Percentiles rank a stretch among this genome's conserved stretches.
Conservation (phyloP, 2,329 filamentous ascomycete genomes). For the Diaporthe citriasiana region DNA sequence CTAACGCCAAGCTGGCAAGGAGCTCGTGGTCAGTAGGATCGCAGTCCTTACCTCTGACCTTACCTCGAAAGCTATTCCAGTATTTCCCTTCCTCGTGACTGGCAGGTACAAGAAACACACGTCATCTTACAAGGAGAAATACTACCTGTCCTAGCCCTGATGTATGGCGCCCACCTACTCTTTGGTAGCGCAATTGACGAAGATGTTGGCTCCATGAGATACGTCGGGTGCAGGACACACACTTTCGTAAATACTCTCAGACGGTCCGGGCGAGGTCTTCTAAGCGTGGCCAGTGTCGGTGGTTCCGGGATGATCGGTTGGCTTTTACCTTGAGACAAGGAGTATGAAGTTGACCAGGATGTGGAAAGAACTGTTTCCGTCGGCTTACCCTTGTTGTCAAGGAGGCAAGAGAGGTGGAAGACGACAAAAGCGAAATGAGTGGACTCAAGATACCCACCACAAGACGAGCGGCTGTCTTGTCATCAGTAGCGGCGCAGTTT, state of each 20-base stretch:
- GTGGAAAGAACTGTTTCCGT: conserved; percentile 31
- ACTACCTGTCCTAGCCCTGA: conserved; percentile 42
- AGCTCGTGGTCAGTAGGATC: conserved; percentile 47
- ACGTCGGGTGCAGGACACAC: not conserved
- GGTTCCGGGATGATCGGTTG: conserved; percentile 16
- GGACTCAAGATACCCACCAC: conserved; percentile 62
- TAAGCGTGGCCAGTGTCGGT: not conserved
- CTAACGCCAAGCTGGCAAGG: conserved; percentile 31
- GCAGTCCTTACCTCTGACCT: conserved; percentile 51
- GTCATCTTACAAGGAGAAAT: conserved; percentile 39
- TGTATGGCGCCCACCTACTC: conserved; percentile 21
- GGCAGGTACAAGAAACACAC: conserved; percentile 34
- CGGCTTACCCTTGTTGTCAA: conserved; percentile 50
- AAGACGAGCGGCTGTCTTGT: conserved; percentile 55
- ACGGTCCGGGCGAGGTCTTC: not conserved
- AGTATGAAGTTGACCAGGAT: not conserved
- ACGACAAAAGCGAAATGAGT: conserved; percentile 44
- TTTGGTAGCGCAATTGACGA: not conserved
- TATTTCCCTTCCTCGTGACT: conserved; percentile 18
- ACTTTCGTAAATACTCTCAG: not conserved
- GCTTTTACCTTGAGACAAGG: conserved; percentile 35
- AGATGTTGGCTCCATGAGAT: conserved; percentile 9
- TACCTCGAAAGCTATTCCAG: conserved; percentile 45
- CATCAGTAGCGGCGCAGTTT: conserved; percentile 75
- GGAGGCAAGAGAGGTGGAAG: conserved; percentile 45